Percentiles rank a stretch among this genome's conserved stretches.
Evolutionary conservation across 2,329 filamentous ascomycete genomes (phyloP).

Genomic region (Fusarium pseudoanthophilum): DNA sequence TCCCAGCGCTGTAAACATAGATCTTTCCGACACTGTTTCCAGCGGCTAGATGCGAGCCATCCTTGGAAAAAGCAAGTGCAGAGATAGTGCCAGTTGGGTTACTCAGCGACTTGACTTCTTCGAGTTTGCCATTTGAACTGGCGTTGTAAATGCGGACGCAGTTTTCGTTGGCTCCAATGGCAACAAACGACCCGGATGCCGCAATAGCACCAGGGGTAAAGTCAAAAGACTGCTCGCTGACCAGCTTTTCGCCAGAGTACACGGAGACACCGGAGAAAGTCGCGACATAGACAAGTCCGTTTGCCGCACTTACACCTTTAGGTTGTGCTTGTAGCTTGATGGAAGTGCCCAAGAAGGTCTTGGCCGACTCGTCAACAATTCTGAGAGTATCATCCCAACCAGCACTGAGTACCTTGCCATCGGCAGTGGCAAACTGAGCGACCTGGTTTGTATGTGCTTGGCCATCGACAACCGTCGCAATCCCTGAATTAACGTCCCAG

Average conservation of each 20-base stretch:
- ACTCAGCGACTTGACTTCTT: conserved; percentile 67
- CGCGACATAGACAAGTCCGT: conserved; percentile 66
- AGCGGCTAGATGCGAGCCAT: conserved; percentile 81
- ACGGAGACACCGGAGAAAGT: conserved; percentile 62
- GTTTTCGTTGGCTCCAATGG: conserved; percentile 80
- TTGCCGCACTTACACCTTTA: conserved; percentile 72
- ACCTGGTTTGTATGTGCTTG: conserved; percentile 88
- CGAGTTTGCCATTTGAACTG: conserved; percentile 66
- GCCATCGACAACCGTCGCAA: conserved; percentile 78
- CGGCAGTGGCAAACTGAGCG: conserved; percentile 73
- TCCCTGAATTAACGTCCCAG: conserved; percentile 81
- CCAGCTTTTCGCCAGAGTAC: conserved; percentile 70
- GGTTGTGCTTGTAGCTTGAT: conserved; percentile 82
- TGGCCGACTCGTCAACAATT: conserved; percentile 77
- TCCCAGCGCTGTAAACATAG: conserved; percentile 73
- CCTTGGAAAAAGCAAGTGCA: conserved; percentile 82
- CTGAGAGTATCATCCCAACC: conserved; percentile 95
- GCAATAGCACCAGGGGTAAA: conserved; percentile 78
- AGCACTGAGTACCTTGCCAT: conserved; percentile 80
- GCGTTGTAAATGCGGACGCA: conserved; percentile 76
- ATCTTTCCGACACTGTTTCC: conserved; percentile 91
- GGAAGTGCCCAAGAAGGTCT: conserved; percentile 77
- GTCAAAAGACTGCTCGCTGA: conserved; percentile 67
- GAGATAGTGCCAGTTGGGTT: conserved; percentile 79
- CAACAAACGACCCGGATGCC: conserved; percentile 73